Evolutionary conservation across 2,329 filamentous ascomycete species (phyloP), one percentile per base, ranked within the genome.

Genomic region (Fusarium euwallaceae): DNA sequence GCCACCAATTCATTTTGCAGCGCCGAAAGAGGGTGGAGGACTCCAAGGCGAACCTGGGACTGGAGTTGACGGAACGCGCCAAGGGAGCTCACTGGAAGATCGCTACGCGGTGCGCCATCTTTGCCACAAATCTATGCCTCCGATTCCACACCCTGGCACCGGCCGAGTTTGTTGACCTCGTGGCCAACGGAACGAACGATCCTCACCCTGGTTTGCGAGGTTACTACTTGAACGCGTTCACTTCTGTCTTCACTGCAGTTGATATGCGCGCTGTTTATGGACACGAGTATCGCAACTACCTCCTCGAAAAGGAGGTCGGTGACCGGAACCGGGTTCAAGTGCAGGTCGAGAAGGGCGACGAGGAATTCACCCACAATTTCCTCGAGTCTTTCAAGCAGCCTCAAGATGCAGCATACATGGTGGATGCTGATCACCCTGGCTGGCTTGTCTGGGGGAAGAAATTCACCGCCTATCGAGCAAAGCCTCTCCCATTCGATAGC

Each of bases 361-460:
- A 92, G 0, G 86, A 90, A 10, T 98, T 94, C 88, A 99, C 97
- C 0, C 83, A 92, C 64, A 89, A 92, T 27, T 97, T 95, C 79
- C 87, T 99, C 1, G 88, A 91, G 2, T 89, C 90, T 24, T 99
- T 99, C 81, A 91, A 92, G 11, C 88, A 93, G 58, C 92, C 93
- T 7, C 79, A 82, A 24, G 72, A 76, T 37, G 92, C 94, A 0
- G 92, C 97, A 73, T 98, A 97, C 82, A 97, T 95, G 81, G 91
- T 98, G 55, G 97, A 99, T 80, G 90, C 92, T 64, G 96, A 98
- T 80, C 94, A 97, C 80, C 95, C 96, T 6, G 97, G 97, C 36
- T 99, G 97, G 97, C 88, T 99, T 20, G 95, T 97, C 1, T 99
- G 97, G 97, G 93, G 93, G 62, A 94, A 97, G 82, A 91, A 89